A percentile compares a stretch with the other conserved stretches of the same genome.
These are phyloP conservation scores for Cornus controversa DNA, from an alignment of 148 eudicot species.

Conservation along the genomic window DNA sequence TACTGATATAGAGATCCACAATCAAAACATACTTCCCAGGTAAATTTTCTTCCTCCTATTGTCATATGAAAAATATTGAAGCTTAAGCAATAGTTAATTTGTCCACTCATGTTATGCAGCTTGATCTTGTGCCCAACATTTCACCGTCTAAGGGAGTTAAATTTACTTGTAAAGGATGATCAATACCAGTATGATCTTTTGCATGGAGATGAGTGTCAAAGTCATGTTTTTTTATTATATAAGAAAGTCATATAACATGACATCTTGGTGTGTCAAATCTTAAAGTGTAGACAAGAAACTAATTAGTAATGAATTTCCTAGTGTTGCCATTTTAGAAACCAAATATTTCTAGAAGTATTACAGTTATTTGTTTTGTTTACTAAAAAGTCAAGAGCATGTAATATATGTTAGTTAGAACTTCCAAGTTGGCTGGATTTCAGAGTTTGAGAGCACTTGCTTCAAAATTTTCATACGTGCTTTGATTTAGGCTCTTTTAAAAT, in stretches of 20 bases:
- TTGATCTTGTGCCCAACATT: not conserved
- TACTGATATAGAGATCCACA: conserved; percentile 88
- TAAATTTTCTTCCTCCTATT: conserved; percentile 16
- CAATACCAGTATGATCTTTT: too few species aligned
- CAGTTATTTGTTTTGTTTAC: not conserved
- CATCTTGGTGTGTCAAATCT: not conserved
- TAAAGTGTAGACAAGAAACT: not conserved
- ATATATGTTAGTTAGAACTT: not conserved
- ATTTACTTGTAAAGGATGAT: not conserved
- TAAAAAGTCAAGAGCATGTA: not conserved
- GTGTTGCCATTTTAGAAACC: not conserved
- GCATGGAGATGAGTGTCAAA: not conserved
- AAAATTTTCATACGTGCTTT: not conserved
- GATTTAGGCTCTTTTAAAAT: too few species aligned
- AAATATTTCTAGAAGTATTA: too few species aligned
- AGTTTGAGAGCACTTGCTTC: not conserved
- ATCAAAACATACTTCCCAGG: conserved; percentile 92
- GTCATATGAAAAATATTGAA: not conserved
- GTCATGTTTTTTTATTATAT: too few species aligned
- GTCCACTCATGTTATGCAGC: not conserved
- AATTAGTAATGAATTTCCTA: too few species aligned
- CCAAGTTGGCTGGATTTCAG: not conserved
- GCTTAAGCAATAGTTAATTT: not conserved
- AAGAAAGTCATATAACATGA: too few species aligned
- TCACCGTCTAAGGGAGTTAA: not conserved